A percentile compares a stretch with the other conserved stretches of the same genome.
phyloP scores from a whole-genome alignment of 345 rosid genomes.

The Eucalyptus fibrosa region DNA sequence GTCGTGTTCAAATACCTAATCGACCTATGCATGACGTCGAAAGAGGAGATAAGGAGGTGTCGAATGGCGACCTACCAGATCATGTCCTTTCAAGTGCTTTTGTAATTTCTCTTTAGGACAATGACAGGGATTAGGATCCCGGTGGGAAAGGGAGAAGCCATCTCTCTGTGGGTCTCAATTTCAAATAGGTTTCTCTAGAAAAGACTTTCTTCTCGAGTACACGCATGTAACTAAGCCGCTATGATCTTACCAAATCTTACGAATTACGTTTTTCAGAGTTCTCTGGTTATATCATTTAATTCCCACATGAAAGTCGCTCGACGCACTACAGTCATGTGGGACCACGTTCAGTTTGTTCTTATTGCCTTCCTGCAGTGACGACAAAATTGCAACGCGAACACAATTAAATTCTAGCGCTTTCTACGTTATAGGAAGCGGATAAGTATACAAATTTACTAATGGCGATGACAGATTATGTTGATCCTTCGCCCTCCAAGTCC shows the following conservation, averaged over 20 bases:
- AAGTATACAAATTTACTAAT: not conserved
- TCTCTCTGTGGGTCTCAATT: not conserved
- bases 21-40: not conserved
- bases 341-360: not conserved
- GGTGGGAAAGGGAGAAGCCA: not conserved
- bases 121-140: not conserved
- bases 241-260: not conserved
- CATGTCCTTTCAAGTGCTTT: not conserved
- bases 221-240: not conserved
- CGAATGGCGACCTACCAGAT: not conserved
- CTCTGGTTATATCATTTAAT: not conserved
- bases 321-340: not conserved
- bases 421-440: not conserved
- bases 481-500: not conserved
- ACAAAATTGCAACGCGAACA: not conserved
- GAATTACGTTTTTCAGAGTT: not conserved
- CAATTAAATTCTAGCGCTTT: not conserved
- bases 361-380: not conserved
- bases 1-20: not conserved
- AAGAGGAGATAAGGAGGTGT: not conserved
- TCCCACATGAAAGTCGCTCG: not conserved
- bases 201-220: not conserved
- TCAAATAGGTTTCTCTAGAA: not conserved
- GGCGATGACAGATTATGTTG: not conserved
- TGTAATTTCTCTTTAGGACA: not conserved